Conservation (phyloP, 345 rosid genomes). For the Eucalyptus cloeziana region DNA sequence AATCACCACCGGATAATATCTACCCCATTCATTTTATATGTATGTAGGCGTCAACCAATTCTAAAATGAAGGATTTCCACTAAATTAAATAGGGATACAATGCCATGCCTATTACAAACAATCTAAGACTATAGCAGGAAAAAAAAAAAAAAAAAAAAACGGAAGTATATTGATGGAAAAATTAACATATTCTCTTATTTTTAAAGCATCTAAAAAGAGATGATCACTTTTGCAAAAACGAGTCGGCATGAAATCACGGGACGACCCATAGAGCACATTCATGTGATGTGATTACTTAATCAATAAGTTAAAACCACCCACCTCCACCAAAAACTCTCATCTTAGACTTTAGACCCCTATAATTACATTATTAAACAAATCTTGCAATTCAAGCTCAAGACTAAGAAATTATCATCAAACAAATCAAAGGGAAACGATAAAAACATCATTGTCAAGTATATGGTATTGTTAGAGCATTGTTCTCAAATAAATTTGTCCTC, state of each 20-base stretch:
- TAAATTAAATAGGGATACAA: neutral
- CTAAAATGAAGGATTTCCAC: neutral
- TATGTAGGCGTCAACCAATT: neutral
- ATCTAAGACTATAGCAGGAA: neutral
- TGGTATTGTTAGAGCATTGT: too few relatives aligned
- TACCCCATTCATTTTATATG: neutral
- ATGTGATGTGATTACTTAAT: neutral
- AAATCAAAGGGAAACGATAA: too few relatives aligned
- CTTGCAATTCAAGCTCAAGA: neutral
- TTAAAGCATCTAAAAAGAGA: neutral
- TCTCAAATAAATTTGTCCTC: too few relatives aligned
- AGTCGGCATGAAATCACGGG: neutral
- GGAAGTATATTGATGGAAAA: rapidly evolving
- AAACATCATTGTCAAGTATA: too few relatives aligned
- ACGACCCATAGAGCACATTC: neutral
- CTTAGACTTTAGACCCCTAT: neutral
- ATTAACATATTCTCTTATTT: neutral
- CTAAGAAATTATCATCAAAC: too few relatives aligned
- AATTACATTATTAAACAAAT: neutral
- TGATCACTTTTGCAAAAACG: neutral
- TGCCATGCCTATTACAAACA: neutral
- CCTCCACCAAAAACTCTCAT: neutral
- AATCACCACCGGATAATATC: neutral
- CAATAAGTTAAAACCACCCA: neutral
- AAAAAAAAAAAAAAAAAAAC: neutral